phyloP scores from a whole-genome alignment of 305 asterid species.

The Striga hermonthica region DNA sequence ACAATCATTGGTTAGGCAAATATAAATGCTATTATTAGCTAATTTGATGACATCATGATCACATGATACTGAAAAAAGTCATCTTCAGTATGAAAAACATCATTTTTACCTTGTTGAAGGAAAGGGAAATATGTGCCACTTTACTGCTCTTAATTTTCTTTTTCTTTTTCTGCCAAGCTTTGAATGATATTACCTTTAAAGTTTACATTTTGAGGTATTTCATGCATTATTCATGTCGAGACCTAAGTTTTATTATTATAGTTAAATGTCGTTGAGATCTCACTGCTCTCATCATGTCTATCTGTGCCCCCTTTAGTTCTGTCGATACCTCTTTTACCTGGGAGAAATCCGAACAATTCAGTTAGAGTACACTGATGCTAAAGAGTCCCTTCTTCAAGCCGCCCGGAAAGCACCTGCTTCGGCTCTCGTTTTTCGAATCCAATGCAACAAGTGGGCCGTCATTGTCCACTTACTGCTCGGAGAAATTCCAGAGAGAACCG shows the following conservation, averaged over 20 bases:
- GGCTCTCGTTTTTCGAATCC: constrained; percentile 84
- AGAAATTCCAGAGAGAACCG: constrained; percentile 95
- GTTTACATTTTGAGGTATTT: not conserved
- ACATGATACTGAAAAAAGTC: too few species aligned
- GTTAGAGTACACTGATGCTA: constrained; percentile 94
- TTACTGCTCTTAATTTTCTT: not conserved
- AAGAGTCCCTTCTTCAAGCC: constrained; percentile 94
- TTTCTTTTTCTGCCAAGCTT: not conserved
- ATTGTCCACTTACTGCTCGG: constrained; percentile 87
- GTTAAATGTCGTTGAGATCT: constrained; percentile 4
- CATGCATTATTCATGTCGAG: not conserved
- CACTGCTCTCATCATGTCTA: constrained; percentile 20
- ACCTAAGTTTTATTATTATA: not conserved
- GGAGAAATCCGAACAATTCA: constrained; percentile 94
- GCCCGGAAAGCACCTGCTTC: constrained; percentile 92
- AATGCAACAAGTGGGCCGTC: constrained; percentile 92
- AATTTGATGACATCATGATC: too few species aligned
- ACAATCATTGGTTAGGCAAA: too few species aligned
- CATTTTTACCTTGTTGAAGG: too few species aligned
- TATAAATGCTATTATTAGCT: too few species aligned
- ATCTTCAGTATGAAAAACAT: too few species aligned
- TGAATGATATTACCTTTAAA: not conserved
- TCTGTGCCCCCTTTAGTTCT: constrained; percentile 54
- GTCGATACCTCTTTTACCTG: constrained; percentile 85
- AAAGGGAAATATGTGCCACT: not conserved